These are phyloP conservation scores for Bolboschoenoplectus hybrid DNA, from an alignment of 202 grass and related monocot species.

Conservation along the genomic window DNA sequence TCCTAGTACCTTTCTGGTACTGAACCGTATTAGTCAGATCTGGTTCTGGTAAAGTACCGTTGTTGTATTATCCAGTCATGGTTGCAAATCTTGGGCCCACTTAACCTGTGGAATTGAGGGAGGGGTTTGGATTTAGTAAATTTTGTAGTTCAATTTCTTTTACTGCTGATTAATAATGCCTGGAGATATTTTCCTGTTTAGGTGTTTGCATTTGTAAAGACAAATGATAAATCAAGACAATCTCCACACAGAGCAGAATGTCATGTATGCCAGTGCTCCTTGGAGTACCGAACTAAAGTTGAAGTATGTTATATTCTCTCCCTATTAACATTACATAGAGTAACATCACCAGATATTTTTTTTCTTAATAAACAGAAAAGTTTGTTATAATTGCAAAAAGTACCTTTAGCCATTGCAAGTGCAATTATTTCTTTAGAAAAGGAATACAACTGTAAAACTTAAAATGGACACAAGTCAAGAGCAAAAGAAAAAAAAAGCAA, in stretches of 20 bases:
- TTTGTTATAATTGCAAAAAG: neutral
- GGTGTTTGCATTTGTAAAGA: conserved; percentile 96
- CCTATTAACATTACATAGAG: conserved; percentile 1
- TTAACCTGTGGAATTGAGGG: neutral
- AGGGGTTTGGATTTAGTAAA: conserved; percentile 23
- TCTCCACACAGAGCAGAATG: conserved; percentile 77
- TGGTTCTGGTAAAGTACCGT: conserved; percentile 21
- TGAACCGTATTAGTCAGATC: neutral
- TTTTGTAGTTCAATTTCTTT: conserved; percentile 24
- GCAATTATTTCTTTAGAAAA: neutral
- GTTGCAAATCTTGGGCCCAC: neutral
- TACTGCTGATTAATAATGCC: neutral
- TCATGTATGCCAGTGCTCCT: conserved; percentile 77
- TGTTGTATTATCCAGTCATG: neutral
- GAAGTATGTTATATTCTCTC: conserved; percentile 53
- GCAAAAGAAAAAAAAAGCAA: too few relatives aligned
- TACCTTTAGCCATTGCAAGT: conserved; percentile 13
- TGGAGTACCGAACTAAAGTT: conserved; percentile 90
- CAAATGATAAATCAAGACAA: conserved; percentile 56
- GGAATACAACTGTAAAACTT: neutral
- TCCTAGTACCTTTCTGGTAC: neutral
- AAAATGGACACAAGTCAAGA: neutral
- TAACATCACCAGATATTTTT: neutral
- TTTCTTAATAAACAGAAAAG: neutral
- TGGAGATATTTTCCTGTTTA: conserved; percentile 26